Base-by-base conservation (phyloP, 1,139 yeast genomes). In the Hanseniaspora gamundiae region DNA sequence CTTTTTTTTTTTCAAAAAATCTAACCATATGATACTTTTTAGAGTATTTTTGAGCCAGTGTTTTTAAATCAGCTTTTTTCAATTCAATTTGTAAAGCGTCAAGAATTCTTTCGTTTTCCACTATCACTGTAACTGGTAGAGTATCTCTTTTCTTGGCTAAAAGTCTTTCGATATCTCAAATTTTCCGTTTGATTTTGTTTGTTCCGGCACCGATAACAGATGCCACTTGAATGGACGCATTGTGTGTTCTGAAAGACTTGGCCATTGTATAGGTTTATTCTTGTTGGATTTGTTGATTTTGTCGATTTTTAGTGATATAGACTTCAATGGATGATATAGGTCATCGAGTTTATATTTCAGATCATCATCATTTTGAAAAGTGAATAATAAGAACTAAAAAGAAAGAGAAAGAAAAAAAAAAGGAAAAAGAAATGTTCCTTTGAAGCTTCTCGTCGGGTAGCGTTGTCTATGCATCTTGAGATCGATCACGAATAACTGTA, bases 21-120 rank as follows among this genome's bases (percentile, higher is more conserved):
- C 93, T 72, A 41, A 91, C 91, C 93, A 87, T 88, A 58, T 86
- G 96, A 61, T 93, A 91, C 62, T 80, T 84, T 52, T 79, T 74
- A n/a, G 86, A 77, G 40, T 73, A 66, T 46, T 75, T 73, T 53
- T 73, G 75, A 7, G 78, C 75, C 52, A 71, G 72, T 42, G 71
- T 67, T 36, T 69, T 68, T 28, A 62, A 50, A 50, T 74, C 73
- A 10, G 77, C 75, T 42, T 71, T 71, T 45, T 69, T 72, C 43
- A 87, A 68, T 57, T 88, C 95, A 3, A 72, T 66, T 47, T 74
- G 71, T 46, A 87, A 66, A 0, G 93, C 88, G 46, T 76, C 76
- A 47, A 91, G 65, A 2, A 94, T 88, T 64, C 97, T 78, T 62
- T 91, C 96, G 52, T 86, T 80, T 51, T 86, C 95, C 19, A 75